Base-by-base conservation (phyloP, 768 basidiomycete genomes). In the Cytidiella melzeri region DNA sequence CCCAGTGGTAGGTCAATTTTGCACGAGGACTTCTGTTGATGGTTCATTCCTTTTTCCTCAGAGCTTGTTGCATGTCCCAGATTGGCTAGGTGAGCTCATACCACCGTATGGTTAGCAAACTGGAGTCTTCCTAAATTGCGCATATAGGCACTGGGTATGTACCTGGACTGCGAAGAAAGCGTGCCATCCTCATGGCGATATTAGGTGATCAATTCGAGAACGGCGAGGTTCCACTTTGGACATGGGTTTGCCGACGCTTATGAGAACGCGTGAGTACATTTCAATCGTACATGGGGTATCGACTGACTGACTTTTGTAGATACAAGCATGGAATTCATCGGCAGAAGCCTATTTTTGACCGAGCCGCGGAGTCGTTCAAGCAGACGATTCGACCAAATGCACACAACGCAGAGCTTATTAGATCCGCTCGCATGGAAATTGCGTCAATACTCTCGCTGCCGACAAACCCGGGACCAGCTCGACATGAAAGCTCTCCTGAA, bases 1-100 rank as follows among this genome's bases (percentile, higher is more conserved):
- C 73, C 82, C 6, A 70, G 83, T 65, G 83, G 84, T 83, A 55
- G 47, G 64, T 34, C 7, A 15, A 34, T 15, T 15, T 7, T 15
- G 30, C 9, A 34, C 30, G 30, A 7, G 9, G 15, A 15, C 15
- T 15, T 15, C 30, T 15, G 30, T 34, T 7, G 23, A 41, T 24
- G 18, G 18, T 41, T 55, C 19, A 48, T 28, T n/a, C n/a, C 38
- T 42, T 23, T 26, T 12, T 34, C 28, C 15, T 34, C 55, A 86
- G 85, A 85, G 61, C 68, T 81, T 21, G 83, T 84, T 20, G 80
- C 84, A n/a, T 87, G 85, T 59, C 85, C 85, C 18, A 70, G 84
- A 45, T 70, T 72, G 20, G 80, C 81, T 28, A 79, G 81, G 83
- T 84, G 61, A 61, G 72, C 58, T 34, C n/a, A n/a, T n/a, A n/a